These are phyloP conservation scores for Achlya hypogyna DNA, from an alignment of 352 stramenopile species.

Conservation along the genomic window DNA sequence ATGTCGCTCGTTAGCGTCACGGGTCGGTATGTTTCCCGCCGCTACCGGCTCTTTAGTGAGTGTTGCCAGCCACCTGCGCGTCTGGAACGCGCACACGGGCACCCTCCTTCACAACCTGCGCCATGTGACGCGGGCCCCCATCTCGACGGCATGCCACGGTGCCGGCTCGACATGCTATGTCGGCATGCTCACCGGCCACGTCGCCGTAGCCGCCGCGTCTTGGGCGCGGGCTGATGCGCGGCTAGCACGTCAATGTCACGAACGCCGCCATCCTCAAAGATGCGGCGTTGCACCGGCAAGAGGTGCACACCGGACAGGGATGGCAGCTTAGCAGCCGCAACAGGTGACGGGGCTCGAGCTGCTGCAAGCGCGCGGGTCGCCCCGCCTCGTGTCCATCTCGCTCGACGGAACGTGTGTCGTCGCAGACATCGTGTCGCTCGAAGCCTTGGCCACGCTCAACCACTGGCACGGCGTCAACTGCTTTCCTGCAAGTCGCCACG, in stretches of 20 bases:
- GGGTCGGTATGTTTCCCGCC: neutral
- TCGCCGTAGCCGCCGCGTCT: conserved; percentile 1
- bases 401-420: conserved; percentile 14
- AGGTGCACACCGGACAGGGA: neutral
- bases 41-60: neutral
- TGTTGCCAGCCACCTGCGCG: conserved; percentile 5
- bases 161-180: neutral
- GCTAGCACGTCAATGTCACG: conserved; percentile 11
- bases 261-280: neutral
- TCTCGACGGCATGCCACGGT: conserved; percentile 8
- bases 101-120: conserved; percentile 5
- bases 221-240: neutral
- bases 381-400: conserved; percentile 1
- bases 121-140: neutral
- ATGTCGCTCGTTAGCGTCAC: conserved; percentile 4
- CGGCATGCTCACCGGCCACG: neutral
- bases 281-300: neutral
- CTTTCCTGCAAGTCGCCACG: neutral
- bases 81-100: conserved; percentile 17
- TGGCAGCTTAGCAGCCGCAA: neutral
- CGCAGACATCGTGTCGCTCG: neutral
- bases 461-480: conserved; percentile 19
- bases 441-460: neutral
- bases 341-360: conserved; percentile 3
- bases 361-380: neutral